Evolutionary conservation across 768 basidiomycete genomes (phyloP), one percentile per base, ranked within the genome.

Genomic region (Pleurotus ostreatus): DNA sequence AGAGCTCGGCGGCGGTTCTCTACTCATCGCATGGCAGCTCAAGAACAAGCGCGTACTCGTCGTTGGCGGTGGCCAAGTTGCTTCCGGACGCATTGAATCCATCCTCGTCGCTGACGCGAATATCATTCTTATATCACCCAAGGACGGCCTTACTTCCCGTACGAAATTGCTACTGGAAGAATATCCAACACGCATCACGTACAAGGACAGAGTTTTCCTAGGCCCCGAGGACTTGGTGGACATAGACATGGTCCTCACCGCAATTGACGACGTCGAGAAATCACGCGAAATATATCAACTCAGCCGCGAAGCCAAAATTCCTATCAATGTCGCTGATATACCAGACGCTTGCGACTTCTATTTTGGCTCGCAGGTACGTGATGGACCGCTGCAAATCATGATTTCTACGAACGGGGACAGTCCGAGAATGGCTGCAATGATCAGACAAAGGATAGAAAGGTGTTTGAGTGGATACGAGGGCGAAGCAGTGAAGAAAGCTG

Each of bases 291-390:
- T 98, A 44, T 88, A 82, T 64, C 64, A 77, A 7, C 73, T 86
- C 62, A 89, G 89, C 63, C 74, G 93, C 55, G 74, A 78, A 22
- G 76, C 70, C 53, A 80, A 77, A 46, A 88, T 98, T 49, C 93
- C 94, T 5, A 88, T 96, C 55, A 99, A 99, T 70, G 93, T 94
- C 59, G 97, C 97, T 39, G 96, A 99, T 73, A 89, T 98, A 58
- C 97, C 97, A 2, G 85, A 90, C 44, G 82, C 86, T 43, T 99
- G 97, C 77, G 96, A 99, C 71, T 99, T 99, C 66, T 98, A 95
- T 77, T 99, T 98, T 73, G 97, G 97, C 49, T 89, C 92, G 2
- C 91, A 93, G 68, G 85, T 98, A 58, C 86, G 92, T 26, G 81
- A 86, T 58, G 95, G 96, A 0, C 92, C 95, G 0, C 74, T 99